Evolutionary conservation across 2,329 filamentous ascomycete species (phyloP).

Genomic region (Nannizziopsis arthrosporioides): DNA sequence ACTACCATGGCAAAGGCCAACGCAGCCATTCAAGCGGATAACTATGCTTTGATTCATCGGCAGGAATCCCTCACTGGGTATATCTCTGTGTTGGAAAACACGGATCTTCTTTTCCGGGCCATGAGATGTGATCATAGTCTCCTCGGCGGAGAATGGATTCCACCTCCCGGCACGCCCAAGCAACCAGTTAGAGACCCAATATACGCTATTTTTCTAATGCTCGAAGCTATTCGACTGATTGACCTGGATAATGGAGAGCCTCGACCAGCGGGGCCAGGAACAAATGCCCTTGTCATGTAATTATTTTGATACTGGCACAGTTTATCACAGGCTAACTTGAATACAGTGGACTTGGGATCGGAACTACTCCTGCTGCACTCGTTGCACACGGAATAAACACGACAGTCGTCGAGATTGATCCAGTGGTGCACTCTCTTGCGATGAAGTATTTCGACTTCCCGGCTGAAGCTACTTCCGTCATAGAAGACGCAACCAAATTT

Average conservation of each 20-base stretch:
- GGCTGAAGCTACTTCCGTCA: conserved; percentile 62
- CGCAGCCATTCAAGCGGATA: conserved; percentile 48
- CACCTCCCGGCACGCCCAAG: conserved; percentile 38
- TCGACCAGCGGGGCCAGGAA: conserved; percentile 46
- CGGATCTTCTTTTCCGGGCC: conserved; percentile 58
- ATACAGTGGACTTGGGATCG: conserved; percentile 71
- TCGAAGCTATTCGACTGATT: conserved; percentile 79
- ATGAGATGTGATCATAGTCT: conserved; percentile 91
- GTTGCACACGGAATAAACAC: conserved; percentile 82
- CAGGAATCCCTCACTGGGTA: conserved; percentile 84
- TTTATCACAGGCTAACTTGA: conserved; percentile 1
- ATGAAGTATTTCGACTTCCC: conserved; percentile 70
- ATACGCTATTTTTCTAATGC: conserved; percentile 90
- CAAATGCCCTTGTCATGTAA: conserved; percentile 76
- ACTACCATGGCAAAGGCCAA: conserved; percentile 54
- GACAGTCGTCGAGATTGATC: conserved; percentile 90
- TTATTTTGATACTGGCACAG: conserved; percentile 22
- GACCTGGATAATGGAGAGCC: conserved; percentile 38
- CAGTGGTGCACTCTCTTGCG: conserved; percentile 74
- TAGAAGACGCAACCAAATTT: conserved; percentile 70
- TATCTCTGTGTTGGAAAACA: conserved; percentile 74
- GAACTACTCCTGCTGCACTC: conserved; percentile 77
- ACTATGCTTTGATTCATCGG: conserved; percentile 68
- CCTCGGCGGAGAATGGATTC: conserved; percentile 81
- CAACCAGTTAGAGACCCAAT: conserved; percentile 66